phyloP scores from a whole-genome alignment of 345 rosid species.

The Salix viminalis region DNA sequence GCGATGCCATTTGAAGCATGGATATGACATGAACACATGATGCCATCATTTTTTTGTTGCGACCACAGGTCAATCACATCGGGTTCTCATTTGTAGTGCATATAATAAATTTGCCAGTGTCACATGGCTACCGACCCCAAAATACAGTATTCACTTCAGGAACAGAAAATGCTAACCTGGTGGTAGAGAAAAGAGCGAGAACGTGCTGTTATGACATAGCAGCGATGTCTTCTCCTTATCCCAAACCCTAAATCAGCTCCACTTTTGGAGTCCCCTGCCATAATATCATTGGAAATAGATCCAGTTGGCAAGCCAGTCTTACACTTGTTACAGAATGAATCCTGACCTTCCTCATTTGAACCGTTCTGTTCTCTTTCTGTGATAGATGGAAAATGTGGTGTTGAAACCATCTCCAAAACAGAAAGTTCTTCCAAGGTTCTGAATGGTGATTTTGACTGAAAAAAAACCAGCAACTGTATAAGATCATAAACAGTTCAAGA shows the following conservation, averaged over 20 bases:
- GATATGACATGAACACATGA: not conserved
- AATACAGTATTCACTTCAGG: not conserved
- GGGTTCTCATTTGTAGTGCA: not conserved
- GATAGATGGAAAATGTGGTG: constrained; percentile 62
- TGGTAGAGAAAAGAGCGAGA: constrained; percentile 82
- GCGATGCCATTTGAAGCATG: not conserved
- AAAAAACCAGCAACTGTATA: not conserved
- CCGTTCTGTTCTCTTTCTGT: constrained; percentile 36
- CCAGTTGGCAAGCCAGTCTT: constrained; percentile 16
- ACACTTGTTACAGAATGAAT: constrained; percentile 24
- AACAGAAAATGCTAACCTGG: constrained; percentile 47
- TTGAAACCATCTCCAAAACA: constrained; percentile 58
- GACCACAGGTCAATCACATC: not conserved
- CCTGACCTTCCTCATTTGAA: constrained; percentile 22
- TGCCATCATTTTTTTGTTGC: not conserved
- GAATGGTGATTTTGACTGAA: constrained; percentile 79
- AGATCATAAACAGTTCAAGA: not conserved
- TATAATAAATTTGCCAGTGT: not conserved
- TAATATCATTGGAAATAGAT: constrained; percentile 18
- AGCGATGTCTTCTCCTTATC: constrained; percentile 51
- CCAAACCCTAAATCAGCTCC: constrained; percentile 51
- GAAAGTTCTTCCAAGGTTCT: constrained; percentile 69
- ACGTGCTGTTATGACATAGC: constrained; percentile 69
- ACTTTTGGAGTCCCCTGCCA: constrained; percentile 13
- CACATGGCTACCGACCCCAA: not conserved